phyloP scores from a whole-genome alignment of 441 rosid genomes.

The Arabidopsis lyrata region DNA sequence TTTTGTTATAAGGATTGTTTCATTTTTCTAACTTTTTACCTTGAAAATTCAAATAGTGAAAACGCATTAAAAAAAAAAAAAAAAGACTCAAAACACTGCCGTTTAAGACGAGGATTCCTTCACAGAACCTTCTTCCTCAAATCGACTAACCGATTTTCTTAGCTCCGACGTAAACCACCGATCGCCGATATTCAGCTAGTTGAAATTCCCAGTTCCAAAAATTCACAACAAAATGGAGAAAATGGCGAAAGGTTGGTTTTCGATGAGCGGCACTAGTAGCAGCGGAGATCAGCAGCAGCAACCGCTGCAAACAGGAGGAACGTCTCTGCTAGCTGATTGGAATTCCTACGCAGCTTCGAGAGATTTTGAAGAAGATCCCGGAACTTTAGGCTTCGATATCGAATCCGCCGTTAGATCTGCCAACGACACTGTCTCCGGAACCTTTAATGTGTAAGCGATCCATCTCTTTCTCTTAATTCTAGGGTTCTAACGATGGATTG shows the following conservation, averaged over 20 bases:
- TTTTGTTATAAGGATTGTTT: too few relatives aligned
- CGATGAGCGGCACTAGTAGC: slow-evolving; percentile 49
- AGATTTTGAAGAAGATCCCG: slow-evolving; percentile 50
- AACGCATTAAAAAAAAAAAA: background rate
- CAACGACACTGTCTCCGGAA: slow-evolving; percentile 75
- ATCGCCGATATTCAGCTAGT: slow-evolving; percentile 1
- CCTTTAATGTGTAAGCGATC: slow-evolving; percentile 76
- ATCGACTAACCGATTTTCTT: background rate
- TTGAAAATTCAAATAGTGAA: too few relatives aligned
- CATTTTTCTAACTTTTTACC: too few relatives aligned
- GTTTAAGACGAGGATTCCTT: background rate
- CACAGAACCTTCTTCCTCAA: background rate
- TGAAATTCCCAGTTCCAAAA: background rate
- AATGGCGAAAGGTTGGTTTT: slow-evolving; percentile 73
- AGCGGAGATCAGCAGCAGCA: slow-evolving; percentile 48
- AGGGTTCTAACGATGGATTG: background rate
- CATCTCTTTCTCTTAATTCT: background rate
- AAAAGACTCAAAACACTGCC: background rate
- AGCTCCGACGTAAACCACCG: slow-evolving; percentile 28
- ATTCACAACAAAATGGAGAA: slow-evolving; percentile 1
- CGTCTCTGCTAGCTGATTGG: slow-evolving; percentile 86
- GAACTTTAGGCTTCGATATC: slow-evolving; percentile 68
- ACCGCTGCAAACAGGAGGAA: slow-evolving; percentile 43
- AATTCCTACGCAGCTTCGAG: slow-evolving; percentile 74
- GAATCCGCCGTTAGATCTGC: slow-evolving; percentile 92